Evolutionary conservation across 169 alveolate genomes (phyloP), one percentile per base, ranked within the genome.

Genomic region (Babesia sp.): DNA sequence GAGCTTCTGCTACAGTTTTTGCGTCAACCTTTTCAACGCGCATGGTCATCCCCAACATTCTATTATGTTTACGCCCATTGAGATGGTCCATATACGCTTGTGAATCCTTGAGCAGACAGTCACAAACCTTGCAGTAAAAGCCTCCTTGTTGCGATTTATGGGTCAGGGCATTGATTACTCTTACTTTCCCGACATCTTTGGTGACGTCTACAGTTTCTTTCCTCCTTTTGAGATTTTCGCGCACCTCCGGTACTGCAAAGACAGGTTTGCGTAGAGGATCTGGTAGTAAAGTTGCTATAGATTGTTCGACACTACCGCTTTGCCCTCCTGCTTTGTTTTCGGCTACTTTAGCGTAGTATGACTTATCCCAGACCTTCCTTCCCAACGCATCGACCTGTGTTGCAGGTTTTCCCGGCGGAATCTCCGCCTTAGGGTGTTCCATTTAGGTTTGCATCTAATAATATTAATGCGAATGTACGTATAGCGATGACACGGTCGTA

Each of bases 41-140:
- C 98, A 94, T 96, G 57, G 95, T 94, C 96, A 93, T 93, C 3
- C 98, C 98, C 18, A 94, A 81, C 75, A 92, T 85, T n/a, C 96
- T 58, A 71, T 94, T 93, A 69, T 96, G 98, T 59, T 91, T 92
- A 55, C 93, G 90, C 0, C 98, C 98, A 83, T 96, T 94, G 24
- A 94, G 85, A 71, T 96, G 98, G 70, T 96, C 98, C 68, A 91
- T 66, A 84, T 94, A 96, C 3, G 97, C 87, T 44, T 91, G 93
- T 11, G 96, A 90, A 73, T 94, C 97, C 68, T 91, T 91, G 37
- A 93, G 69, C 18, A 84, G 81, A 37, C 96, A 91, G 61, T 94
- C 94, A 78, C 97, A 95, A 20, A 81, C 66, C 54, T 92, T 88
- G 77, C 97, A 92, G 79, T 85, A 91, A 71, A 79, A 93, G 31